A percentile compares a stretch with the other conserved stretches of the same genome.
Evolutionary conservation across 768 basidiomycete genomes (phyloP).

Genomic region (Tylopilus subfusipes): DNA sequence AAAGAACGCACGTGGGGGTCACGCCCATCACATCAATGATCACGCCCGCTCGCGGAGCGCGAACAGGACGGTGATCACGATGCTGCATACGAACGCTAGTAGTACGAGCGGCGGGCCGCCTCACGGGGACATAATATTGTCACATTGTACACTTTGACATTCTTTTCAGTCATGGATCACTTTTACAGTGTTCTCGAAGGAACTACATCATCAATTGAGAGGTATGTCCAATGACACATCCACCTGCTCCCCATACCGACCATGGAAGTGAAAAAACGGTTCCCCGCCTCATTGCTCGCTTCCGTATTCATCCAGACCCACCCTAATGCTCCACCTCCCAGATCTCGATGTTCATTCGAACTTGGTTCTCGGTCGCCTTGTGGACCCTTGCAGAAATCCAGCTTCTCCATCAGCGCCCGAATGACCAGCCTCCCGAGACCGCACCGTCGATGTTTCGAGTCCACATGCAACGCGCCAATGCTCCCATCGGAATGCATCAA

Average conservation of each 20-base stretch:
- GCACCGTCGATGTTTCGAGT: constrained; percentile 2
- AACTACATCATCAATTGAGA: background rate
- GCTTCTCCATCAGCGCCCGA: constrained; percentile 5
- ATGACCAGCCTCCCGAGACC: constrained; percentile 16
- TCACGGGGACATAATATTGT: too few relatives aligned
- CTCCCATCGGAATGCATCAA: constrained; percentile 23
- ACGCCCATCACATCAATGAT: too few relatives aligned
- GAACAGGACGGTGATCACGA: too few relatives aligned
- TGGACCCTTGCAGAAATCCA: constrained; percentile 3
- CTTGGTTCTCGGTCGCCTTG: background rate
- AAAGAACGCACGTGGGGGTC: too few relatives aligned
- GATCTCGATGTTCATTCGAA: constrained; percentile 9
- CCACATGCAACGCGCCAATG: constrained; percentile 13
- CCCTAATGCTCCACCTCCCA: constrained; percentile 19
- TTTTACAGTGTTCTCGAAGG: too few relatives aligned
- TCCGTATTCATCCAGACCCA: constrained; percentile 24
- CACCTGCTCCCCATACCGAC: constrained; percentile 2
- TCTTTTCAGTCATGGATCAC: too few relatives aligned
- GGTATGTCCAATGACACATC: constrained; percentile 15
- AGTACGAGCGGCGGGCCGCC: too few relatives aligned
- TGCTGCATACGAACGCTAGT: too few relatives aligned
- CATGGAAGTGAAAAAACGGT: constrained; percentile 12
- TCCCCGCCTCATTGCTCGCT: constrained; percentile 1
- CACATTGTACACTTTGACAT: too few relatives aligned
- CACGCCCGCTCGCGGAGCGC: too few relatives aligned